A percentile compares a stretch with the other conserved stretches of the same genome.
Conservation (phyloP, 768 basidiomycete genomes). For the Termitomyces sp. region DNA sequence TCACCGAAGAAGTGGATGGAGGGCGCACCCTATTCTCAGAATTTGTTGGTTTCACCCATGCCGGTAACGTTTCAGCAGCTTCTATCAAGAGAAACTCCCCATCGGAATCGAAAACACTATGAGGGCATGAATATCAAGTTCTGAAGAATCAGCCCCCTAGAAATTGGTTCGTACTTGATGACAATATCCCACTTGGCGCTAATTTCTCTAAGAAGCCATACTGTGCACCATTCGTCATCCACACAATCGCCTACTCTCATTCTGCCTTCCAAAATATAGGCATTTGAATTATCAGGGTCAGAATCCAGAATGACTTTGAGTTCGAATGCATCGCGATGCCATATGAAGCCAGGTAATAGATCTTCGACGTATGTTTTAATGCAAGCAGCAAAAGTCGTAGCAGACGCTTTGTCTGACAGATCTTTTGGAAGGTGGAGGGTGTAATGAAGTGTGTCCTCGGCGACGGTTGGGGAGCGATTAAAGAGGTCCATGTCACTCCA, state of each 20-base stretch:
- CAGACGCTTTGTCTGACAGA: constrained; percentile 53
- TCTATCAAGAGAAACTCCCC: constrained; percentile 97
- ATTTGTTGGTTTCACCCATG: constrained; percentile 89
- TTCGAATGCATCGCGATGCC: constrained; percentile 84
- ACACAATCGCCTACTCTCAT: constrained; percentile 94
- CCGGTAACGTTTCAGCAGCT: constrained; percentile 83
- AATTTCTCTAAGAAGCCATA: constrained; percentile 82
- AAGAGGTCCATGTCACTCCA: constrained; percentile 53
- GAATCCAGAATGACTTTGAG: constrained; percentile 55
- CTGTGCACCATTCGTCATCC: constrained; percentile 97
- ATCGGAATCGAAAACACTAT: constrained; percentile 80
- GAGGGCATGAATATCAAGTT: constrained; percentile 2
- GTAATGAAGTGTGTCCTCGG: constrained; percentile 84
- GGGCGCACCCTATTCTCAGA: constrained; percentile 85
- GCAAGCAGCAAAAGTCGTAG: constrained; percentile 61
- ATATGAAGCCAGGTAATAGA: constrained; percentile 57
- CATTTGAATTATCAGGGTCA: constrained; percentile 28
- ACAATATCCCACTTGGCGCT: constrained; percentile 75
- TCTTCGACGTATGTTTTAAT: constrained; percentile 52
- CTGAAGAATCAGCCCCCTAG: not conserved
- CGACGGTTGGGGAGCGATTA: constrained; percentile 69
- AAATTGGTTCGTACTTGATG: constrained; percentile 52
- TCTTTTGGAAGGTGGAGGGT: constrained; percentile 56
- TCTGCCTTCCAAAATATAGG: constrained; percentile 69
- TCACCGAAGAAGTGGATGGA: constrained; percentile 25